Conservation (phyloP, 2,329 filamentous ascomycete species). For the Penicillium sp. region DNA sequence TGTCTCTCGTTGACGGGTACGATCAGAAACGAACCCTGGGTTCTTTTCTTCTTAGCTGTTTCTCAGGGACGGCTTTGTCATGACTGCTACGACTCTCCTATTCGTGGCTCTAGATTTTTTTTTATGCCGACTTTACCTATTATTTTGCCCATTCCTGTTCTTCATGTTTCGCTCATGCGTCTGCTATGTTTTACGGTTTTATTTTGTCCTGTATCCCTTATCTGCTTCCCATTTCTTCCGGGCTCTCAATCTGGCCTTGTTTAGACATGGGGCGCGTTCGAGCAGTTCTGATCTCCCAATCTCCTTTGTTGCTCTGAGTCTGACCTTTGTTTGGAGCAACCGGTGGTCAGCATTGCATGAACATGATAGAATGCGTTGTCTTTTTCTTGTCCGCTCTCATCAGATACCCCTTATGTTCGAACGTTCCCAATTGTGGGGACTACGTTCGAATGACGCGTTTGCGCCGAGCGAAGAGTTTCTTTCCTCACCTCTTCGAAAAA, state of each 20-base stretch:
- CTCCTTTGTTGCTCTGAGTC: constrained; percentile 28
- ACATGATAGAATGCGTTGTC: constrained; percentile 56
- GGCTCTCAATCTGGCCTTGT: constrained; percentile 33
- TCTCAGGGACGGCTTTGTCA: constrained; percentile 47
- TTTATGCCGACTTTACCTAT: neutral
- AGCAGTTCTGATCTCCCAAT: constrained; percentile 34
- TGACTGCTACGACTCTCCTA: constrained; percentile 45
- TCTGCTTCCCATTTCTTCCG: constrained; percentile 23
- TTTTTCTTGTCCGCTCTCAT: constrained; percentile 47
- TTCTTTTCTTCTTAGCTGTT: constrained; percentile 25
- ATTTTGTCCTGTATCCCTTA: constrained; percentile 26
- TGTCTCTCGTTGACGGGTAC: constrained; percentile 39
- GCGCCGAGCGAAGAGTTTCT: constrained; percentile 40
- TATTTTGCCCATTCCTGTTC: constrained; percentile 16
- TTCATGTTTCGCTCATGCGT: constrained; percentile 15
- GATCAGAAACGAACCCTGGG: constrained; percentile 41
- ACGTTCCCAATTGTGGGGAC: constrained; percentile 34
- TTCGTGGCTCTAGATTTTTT: constrained; percentile 26
- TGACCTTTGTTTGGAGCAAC: constrained; percentile 27
- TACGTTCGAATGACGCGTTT: constrained; percentile 38
- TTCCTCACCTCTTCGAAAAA: constrained; percentile 34
- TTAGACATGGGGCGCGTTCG: constrained; percentile 41
- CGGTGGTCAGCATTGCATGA: constrained; percentile 44
- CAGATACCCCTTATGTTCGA: constrained; percentile 51
- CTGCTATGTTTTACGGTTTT: constrained; percentile 11